These are phyloP conservation scores for Dysphania ambrosioides DNA, from an alignment of 148 eudicot genomes.

Conservation along the genomic window DNA sequence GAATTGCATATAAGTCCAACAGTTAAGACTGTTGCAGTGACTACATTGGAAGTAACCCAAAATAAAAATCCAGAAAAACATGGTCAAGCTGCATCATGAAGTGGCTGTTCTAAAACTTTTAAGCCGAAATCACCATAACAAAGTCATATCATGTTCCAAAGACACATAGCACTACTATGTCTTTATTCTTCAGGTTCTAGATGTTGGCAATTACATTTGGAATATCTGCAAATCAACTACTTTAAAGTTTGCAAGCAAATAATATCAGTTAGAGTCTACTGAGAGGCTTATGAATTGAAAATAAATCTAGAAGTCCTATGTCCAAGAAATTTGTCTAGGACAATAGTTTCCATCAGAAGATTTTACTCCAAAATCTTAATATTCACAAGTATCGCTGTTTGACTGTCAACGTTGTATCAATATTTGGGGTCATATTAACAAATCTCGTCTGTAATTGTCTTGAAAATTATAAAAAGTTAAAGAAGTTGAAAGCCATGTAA, in stretches of 20 bases:
- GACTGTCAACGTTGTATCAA: not conserved
- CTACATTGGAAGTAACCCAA: not conserved
- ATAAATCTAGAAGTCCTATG: not conserved
- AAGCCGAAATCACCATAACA: not conserved
- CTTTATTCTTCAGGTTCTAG: constrained; percentile 19
- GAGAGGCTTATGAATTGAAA: not conserved
- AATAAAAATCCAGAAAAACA: constrained; percentile 3
- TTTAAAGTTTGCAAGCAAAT: not conserved
- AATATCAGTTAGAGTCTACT: not conserved
- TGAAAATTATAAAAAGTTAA: not conserved
- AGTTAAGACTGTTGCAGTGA: too few species aligned
- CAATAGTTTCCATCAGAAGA: not conserved
- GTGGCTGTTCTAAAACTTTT: not conserved
- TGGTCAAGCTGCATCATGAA: not conserved
- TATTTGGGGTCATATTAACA: not conserved
- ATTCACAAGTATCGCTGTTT: too few species aligned
- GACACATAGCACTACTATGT: constrained; percentile 9
- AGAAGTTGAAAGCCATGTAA: not conserved
- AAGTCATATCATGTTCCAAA: too few species aligned
- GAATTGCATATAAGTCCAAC: too few species aligned
- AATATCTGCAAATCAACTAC: constrained; percentile 3
- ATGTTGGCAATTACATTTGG: constrained; percentile 21
- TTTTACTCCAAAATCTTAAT: not conserved
- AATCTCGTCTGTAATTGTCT: not conserved
- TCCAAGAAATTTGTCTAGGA: not conserved